Evolutionary conservation across 2,329 filamentous ascomycete species (phyloP), one percentile per base, ranked within the genome.

Genomic region (Fusarium beomiforme): DNA sequence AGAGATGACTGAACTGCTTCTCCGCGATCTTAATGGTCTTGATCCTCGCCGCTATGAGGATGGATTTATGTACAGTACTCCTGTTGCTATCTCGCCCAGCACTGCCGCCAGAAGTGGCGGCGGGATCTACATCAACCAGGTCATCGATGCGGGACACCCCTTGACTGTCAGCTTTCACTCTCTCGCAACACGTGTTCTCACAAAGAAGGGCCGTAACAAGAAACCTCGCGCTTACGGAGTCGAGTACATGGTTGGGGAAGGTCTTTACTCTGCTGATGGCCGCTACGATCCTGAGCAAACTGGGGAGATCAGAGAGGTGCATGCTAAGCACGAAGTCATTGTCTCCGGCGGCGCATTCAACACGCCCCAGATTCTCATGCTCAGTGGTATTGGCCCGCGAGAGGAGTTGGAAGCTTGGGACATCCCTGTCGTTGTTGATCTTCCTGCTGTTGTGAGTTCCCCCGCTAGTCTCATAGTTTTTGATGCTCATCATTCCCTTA

Each of bases 111-210:
- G 60, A 24, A 63, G 58, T 4, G 58, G 60, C 6, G 58, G 12
- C 0, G 58, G 58, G 0, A 64, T 63, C 2, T 64, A 63, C 19
- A 64, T 64, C 58, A 55, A 63, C 8, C 17, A 33, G 24, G 46
- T 63, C 8, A 44, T 64, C 5, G 60, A 54, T 19, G 60, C 31
- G 3, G 57, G 60, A 3, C 58, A 55, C 21, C 58, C 60, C 0
- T 21, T 64, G 44, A 64, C 58, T 8, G 12, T 63, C 39, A 64
- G 58, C 44, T 55, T 44, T 9, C 58, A 64, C 3, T 63, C 60
- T 2, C 10, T 64, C 1, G 60, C 60, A 0, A 63, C 58, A 1
- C 29, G 50, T 0, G 39, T 64, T 10, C 58, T 64, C 0, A 50
- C 60, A 8, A 55, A 63, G 49, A 23, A 63, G 1, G 12, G 33